Percentiles rank a stretch among this genome's conserved stretches.
Conservation (phyloP, 23 red algal genomes). For the Gracilaria gracilis region DNA sequence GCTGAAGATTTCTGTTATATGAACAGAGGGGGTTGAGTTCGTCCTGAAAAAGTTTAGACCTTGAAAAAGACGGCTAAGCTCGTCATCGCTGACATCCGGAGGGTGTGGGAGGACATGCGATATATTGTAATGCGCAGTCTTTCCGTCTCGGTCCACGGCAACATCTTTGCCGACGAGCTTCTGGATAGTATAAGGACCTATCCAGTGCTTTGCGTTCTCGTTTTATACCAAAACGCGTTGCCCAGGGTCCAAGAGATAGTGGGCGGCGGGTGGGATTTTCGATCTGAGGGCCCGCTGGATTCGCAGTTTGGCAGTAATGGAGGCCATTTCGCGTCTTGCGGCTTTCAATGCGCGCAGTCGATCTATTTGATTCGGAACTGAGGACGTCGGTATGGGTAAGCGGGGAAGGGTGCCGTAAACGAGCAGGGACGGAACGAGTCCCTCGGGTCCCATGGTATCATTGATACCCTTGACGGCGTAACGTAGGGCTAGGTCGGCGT, state of each 20-base stretch:
- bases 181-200: not conserved
- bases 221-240: not conserved
- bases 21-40: not conserved
- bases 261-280: not conserved
- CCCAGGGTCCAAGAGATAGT: not conserved
- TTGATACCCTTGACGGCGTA: slow-evolving; percentile 21
- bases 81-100: not conserved
- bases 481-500: not conserved
- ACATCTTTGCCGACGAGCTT: slow-evolving; percentile 10
- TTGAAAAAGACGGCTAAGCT: not conserved
- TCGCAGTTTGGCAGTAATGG: not conserved
- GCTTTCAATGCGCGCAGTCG: not conserved
- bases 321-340: not conserved
- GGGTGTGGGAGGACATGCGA: not conserved
- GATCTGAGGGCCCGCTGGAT: not conserved
- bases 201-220: not conserved
- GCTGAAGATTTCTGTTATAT: not conserved
- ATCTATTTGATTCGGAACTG: not conserved
- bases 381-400: not conserved
- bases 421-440: not conserved
- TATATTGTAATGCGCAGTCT: not conserved
- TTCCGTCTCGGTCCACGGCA: not conserved
- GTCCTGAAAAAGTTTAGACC: not conserved
- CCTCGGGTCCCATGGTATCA: slow-evolving; percentile 36
- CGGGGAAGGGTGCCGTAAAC: not conserved